Conservation (phyloP, 1,139 yeast genomes). For the Sugiyamaella grinbergsii region DNA sequence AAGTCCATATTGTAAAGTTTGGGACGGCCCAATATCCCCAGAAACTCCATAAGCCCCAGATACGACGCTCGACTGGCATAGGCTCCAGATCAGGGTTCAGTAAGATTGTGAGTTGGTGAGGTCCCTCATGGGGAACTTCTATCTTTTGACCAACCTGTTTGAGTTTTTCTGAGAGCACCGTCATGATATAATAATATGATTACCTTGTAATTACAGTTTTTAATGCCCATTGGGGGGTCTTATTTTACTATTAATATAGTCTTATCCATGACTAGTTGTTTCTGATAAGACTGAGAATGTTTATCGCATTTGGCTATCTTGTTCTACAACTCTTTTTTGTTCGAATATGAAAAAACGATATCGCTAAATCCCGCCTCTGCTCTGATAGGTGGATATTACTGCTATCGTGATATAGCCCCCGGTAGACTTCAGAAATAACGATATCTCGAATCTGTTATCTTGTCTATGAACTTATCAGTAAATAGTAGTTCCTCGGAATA, state of each 20-base stretch:
- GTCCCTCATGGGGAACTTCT: slow-evolving; percentile 24
- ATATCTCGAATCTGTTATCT: background rate
- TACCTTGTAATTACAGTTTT: background rate
- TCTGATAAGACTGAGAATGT: background rate
- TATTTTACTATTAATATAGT: background rate
- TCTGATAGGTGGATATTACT: background rate
- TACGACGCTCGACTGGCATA: slow-evolving; percentile 34
- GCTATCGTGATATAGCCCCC: background rate
- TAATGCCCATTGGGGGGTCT: background rate
- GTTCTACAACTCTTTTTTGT: background rate
- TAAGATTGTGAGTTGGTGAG: slow-evolving; percentile 20
- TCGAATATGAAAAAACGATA: background rate
- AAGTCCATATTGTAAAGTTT: slow-evolving; percentile 33
- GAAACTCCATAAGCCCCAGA: slow-evolving; percentile 33
- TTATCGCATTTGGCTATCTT: background rate
- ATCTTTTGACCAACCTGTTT: slow-evolving; percentile 27
- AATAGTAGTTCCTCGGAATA: background rate
- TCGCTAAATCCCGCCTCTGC: background rate
- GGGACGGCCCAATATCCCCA: slow-evolving; percentile 31
- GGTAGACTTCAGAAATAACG: background rate
- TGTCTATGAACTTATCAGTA: slow-evolving; percentile 1
- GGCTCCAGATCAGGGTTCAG: slow-evolving; percentile 33
- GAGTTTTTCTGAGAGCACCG: slow-evolving; percentile 2
- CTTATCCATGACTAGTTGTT: background rate
- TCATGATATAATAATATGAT: background rate